Conservation (phyloP, 306 rosid species). For the Castanospermum australe region DNA sequence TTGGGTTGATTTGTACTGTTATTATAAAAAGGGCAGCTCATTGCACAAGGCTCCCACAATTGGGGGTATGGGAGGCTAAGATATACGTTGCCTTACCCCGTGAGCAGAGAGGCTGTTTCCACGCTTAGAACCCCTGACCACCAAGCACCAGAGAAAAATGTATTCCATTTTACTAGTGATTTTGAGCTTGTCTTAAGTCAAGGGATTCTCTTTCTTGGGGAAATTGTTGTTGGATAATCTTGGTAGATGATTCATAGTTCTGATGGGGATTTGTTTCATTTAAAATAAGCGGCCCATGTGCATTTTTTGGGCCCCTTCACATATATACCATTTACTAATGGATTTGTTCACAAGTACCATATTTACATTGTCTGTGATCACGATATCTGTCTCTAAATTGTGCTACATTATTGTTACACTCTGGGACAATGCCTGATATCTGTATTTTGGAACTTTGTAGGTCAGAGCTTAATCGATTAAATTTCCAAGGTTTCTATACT, state of each 20-base stretch:
- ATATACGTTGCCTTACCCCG: too few relatives aligned
- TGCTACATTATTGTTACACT: not conserved
- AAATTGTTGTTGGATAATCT: not conserved
- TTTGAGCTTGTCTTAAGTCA: not conserved
- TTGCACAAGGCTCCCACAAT: too few relatives aligned
- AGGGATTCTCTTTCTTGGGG: not conserved
- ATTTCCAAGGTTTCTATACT: conserved; percentile 75
- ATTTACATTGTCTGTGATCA: not conserved
- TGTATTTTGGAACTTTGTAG: conserved; percentile 45
- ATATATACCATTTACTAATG: not conserved
- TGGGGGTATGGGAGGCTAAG: too few relatives aligned
- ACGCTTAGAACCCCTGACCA: too few relatives aligned
- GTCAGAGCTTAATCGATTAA: conserved; percentile 68
- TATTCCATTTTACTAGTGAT: not conserved
- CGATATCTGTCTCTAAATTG: not conserved
- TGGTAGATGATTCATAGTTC: not conserved
- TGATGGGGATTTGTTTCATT: not conserved
- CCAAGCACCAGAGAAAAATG: not conserved
- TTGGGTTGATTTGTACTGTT: not conserved
- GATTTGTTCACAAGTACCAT: not conserved
- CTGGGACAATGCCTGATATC: not conserved
- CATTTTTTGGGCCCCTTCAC: not conserved
- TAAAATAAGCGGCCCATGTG: not conserved
- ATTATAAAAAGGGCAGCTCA: too few relatives aligned
- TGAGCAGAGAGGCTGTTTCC: too few relatives aligned